Evolutionary conservation across 2,329 filamentous ascomycete species (phyloP), one percentile per base, ranked within the genome.

Genomic region (Ophiostoma sp.): DNA sequence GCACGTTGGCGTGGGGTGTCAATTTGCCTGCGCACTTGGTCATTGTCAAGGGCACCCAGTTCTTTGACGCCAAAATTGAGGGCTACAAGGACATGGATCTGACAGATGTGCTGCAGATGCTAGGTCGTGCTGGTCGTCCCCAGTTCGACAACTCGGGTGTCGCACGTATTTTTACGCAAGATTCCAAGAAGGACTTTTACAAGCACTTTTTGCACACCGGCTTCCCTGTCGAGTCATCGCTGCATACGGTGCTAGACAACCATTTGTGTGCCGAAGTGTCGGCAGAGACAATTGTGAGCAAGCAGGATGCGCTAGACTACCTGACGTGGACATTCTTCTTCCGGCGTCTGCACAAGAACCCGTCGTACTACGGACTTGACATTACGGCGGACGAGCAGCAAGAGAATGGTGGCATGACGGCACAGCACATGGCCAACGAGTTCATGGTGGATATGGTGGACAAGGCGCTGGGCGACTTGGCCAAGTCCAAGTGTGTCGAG

Each of bases 291-390:
- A 91, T 99, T 66, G 82, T 89, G 44, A 96, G 93, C 8, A 97
- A 97, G 78, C 95, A 99, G 78, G 95, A 99, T 79, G 95, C 95
- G 0, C 84, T 99, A 4, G 96, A 99, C 78, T 99, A 99, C 76
- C 81, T 99, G 67, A 99, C 95, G 0, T 99, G 96, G 95, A 99
- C 96, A 0, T 99, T 99, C 82, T 99, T 99, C 85, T 99, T 99
- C 84, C 87, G 96, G 2, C 85, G 95, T 11, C 81, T 99, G 52
- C 95, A 99, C 81, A 99, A 99, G 82, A 99, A 99, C 74, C 95
- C 95, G 1, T 96, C 93, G 0, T 99, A 97, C 80, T 99, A 99
- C 74, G 96, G 96, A 0, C 87, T 99, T 0, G 91, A 97, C 76
- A 95, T 99, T 62, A 92, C 91, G 0, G 89, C 91, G 0, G 93